Evolutionary conservation across 371 early-diverging fungal species (phyloP), one percentile per base, ranked within the genome.

Genomic region (Mucor sp.): DNA sequence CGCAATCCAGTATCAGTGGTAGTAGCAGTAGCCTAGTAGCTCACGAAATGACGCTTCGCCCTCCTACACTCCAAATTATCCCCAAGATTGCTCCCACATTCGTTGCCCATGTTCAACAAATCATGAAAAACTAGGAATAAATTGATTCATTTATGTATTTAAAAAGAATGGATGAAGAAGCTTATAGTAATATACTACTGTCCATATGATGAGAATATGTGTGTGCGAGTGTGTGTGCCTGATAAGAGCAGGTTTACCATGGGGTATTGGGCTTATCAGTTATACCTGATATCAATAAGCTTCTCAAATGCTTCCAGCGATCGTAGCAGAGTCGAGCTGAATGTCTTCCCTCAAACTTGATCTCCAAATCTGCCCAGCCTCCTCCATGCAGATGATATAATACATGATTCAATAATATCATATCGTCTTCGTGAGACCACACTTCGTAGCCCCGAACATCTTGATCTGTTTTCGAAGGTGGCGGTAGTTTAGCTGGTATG

Each of bases 391-490:
- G 43, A 28, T 65, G 62, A 30, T 67, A 61, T 28, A 74, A 60
- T 17, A 70, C 74, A 58, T 68, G 62, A 19, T 66, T 67, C n/a
- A 74, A 35, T 39, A 74, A 41, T 12, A 68, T 17, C 43, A 74
- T 70, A 37, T 74, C 74, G 23, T 74, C 74, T 6, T 68, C 66
- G 56, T 74, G 70, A 19, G 74, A 70, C 74, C 74, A 74, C 56
- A 68, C 5, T 65, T 79, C 80, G 57, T 76, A 82, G 19, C 82
- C 82, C 17, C 78, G 72, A 30, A 82, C 77, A 1, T 74, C 68
- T 33, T 82, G 79, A 35, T 79, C 76, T 41, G 60, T 77, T 63
- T 79, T 79, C 7, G 71, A 62, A 17, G 66, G 69, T 0, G 69
- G 76, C 15, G 76, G 68, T 48, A 78, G 55, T 58, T 47, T 50